These are phyloP conservation scores for Boehmeria nivea DNA, from an alignment of 306 rosid species.

Conservation along the genomic window DNA sequence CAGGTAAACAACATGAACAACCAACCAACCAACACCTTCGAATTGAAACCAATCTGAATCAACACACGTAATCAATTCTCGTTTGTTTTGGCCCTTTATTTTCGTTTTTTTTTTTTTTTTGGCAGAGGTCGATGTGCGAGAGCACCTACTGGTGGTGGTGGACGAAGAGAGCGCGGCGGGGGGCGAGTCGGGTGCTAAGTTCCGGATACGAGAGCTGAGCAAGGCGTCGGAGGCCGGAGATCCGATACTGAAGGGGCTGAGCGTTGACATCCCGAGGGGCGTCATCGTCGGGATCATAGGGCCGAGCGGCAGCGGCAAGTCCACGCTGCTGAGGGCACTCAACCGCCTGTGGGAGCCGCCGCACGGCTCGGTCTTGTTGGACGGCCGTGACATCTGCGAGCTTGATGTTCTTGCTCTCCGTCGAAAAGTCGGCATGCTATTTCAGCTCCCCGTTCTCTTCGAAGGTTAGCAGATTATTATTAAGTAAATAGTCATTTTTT, in stretches of 20 bases:
- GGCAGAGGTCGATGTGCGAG: no score
- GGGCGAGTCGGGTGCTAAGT: no score
- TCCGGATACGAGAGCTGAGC: conserved; percentile 41
- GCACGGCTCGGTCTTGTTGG: conserved; percentile 53
- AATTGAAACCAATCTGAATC: no score
- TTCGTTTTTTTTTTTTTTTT: no score
- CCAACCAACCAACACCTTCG: no score
- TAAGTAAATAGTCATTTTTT: no score
- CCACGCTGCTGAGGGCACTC: conserved; percentile 67
- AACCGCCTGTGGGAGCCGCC: conserved; percentile 96
- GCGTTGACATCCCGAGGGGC: conserved; percentile 56
- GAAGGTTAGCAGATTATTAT: conserved; percentile 34
- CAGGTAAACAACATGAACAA: no score
- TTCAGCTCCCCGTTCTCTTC: conserved; percentile 88
- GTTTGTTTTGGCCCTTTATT: no score
- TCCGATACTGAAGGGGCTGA: conserved; percentile 52
- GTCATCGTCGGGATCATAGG: conserved; percentile 69
- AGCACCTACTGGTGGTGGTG: no score
- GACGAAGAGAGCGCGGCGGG: no score
- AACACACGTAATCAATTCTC: no score
- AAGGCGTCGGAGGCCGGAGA: conserved; percentile 44
- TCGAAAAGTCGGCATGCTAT: conserved; percentile 91
- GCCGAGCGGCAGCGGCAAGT: conserved; percentile 97
- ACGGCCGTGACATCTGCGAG: conserved; percentile 46
- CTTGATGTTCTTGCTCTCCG: conserved; percentile 80